Base-by-base conservation (phyloP, 2,329 filamentous ascomycete species). In the Diaporthe humulicola region DNA sequence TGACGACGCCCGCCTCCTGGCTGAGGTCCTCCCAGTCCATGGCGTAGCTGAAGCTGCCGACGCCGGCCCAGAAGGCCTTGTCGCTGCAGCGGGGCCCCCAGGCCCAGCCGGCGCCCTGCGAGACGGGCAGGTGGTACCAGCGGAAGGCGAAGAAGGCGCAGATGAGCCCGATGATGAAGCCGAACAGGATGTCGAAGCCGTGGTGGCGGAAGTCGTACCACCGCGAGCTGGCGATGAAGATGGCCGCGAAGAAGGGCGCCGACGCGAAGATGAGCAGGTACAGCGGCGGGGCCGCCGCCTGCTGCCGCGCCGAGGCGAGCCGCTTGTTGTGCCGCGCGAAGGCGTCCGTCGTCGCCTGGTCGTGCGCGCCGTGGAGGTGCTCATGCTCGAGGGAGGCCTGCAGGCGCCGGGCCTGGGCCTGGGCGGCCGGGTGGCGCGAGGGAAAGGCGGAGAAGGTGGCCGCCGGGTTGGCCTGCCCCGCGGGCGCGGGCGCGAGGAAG, bases 131-230 rank as follows among this genome's bases (percentile, higher is more conserved):
- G 81, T 98, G 95, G 81, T 98, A 98, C 86, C 93, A 95, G 33
- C 94, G 89, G 86, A 98, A 98, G 4, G 92, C 90, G 78, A 96
- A 91, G 81, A 92, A 92, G 28, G 94, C 90, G 50, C 90, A 90
- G 58, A 92, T 84, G 19, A 93, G 88, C 12, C 96, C 96, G 76
- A 98, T 93, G 17, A 94, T 78, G 73, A 93, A 93, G n/a, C 96
- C 96, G 77, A 94, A 95, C 3, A 98, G 85, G 77, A 98, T 94
- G 78, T 98, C 96, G 82, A 98, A 96, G n/a, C 93, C 95, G 82
- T 96, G 94, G 83, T 98, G 96, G 52, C 94, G 92, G 85, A 93
- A 97, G 83, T 98, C 93, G 75, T 93, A 95, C 90, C 93, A 98
- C 15, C 96, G 93, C 1, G 95, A 96, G 38, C 92, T 91, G n/a